phyloP scores from a whole-genome alignment of 768 basidiomycete genomes.

The Hortiboletus campestris region DNA sequence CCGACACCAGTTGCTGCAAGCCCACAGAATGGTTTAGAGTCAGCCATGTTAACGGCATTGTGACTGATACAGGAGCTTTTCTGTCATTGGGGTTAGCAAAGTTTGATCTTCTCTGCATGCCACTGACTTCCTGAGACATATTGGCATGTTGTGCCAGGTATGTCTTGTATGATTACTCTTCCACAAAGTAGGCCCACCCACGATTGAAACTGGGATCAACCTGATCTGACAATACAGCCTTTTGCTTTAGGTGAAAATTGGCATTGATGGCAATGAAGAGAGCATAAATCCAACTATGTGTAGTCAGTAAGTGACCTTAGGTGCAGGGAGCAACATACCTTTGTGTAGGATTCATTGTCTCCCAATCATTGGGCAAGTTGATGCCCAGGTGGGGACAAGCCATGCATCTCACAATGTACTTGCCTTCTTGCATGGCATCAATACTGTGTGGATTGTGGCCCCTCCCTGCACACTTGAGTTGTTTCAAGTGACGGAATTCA shows the following conservation, averaged over 20 bases:
- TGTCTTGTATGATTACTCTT: conserved; percentile 17
- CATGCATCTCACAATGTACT: too few relatives aligned
- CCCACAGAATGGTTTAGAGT: neutral
- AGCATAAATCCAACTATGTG: conserved; percentile 9
- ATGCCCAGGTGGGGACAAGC: too few relatives aligned
- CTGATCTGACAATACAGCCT: conserved; percentile 4
- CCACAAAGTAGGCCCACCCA: conserved; percentile 27
- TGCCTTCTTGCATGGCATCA: neutral
- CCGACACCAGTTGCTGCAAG: neutral
- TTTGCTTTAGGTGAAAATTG: conserved; percentile 28
- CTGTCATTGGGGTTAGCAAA: neutral
- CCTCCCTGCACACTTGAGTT: neutral
- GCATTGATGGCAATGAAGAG: conserved; percentile 29
- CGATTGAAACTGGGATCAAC: conserved; percentile 21
- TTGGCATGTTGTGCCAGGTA: conserved; percentile 1
- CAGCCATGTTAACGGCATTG: neutral
- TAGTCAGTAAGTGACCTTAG: too few relatives aligned
- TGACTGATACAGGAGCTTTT: neutral
- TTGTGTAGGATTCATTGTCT: too few relatives aligned
- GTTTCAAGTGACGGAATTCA: conserved; percentile 1
- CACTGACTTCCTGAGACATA: conserved; percentile 14
- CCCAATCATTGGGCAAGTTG: too few relatives aligned
- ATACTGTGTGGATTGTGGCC: neutral
- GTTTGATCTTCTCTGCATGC: too few relatives aligned
- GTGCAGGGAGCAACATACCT: too few relatives aligned